A percentile compares a stretch with the other conserved stretches of the same genome.
Evolutionary conservation across 352 stramenopile species (phyloP).

Genomic region (Phytophthora melonis): DNA sequence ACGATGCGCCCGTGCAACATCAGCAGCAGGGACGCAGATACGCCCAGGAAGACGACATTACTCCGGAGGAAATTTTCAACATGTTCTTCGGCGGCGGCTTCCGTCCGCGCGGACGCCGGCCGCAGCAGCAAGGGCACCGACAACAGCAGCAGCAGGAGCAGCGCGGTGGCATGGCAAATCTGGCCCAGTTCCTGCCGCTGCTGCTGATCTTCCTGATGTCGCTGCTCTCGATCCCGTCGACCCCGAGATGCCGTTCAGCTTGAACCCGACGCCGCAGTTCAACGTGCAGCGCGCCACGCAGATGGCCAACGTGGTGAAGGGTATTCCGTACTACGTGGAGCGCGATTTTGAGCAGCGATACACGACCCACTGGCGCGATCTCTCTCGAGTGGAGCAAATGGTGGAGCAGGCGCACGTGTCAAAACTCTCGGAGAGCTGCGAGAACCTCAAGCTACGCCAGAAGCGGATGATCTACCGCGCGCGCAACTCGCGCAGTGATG

Average conservation of each 20-base stretch:
- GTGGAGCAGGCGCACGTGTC: constrained; percentile 85
- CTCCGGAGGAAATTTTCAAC: constrained; percentile 93
- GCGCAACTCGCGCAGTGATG: constrained; percentile 78
- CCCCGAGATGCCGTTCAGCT: constrained; percentile 84
- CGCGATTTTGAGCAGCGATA: constrained; percentile 89
- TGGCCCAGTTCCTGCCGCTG: constrained; percentile 88
- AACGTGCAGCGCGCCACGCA: constrained; percentile 79
- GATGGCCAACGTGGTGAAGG: constrained; percentile 86
- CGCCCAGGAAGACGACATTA: constrained; percentile 84
- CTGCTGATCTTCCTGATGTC: constrained; percentile 89
- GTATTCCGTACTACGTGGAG: constrained; percentile 91
- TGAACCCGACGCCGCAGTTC: constrained; percentile 80
- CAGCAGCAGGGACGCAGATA: constrained; percentile 54
- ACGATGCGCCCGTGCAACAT: constrained; percentile 57
- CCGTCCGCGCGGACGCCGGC: constrained; percentile 58
- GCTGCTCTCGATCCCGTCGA: constrained; percentile 77
- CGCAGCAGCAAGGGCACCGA: constrained; percentile 56
- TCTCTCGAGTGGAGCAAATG: constrained; percentile 87
- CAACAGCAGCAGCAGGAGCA: constrained; percentile 43
- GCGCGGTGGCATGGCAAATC: constrained; percentile 52
- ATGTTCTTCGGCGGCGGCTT: constrained; percentile 92
- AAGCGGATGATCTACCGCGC: constrained; percentile 91
- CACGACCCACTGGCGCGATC: constrained; percentile 86
- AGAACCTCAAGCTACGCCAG: constrained; percentile 85
- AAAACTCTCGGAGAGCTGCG: constrained; percentile 76